Evolutionary conservation across 176 grass and related monocot species (phyloP), one percentile per base, ranked within the genome.

Genomic region (Oryza glumipatula): DNA sequence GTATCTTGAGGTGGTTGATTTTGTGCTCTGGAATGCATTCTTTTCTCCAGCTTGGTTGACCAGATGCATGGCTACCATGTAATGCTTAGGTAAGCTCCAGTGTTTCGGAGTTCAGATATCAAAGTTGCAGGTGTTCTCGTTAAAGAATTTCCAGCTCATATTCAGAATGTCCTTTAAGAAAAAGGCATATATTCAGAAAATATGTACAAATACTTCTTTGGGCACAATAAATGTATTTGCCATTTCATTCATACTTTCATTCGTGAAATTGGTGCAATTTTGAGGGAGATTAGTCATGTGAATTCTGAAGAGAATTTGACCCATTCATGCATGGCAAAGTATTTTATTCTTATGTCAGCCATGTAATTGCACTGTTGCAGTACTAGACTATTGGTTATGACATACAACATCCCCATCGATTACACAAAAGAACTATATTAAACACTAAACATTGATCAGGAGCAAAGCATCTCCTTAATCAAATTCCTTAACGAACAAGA

Each of bases 391-490:
- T 16, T 78, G 67, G 51, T 60, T 17, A 58, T 44, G n/a, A 11
- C 44, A 76, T 23, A 72, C 83, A 83, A 86, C 84, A 90, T 86
- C 74, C 80, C 16, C 68, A 75, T 90, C 84, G 88, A 41, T 86
- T 90, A 68, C 78, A 79, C 83, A 82, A 86, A 77, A 86, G 68
- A 83, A 87, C 10, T 63, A 39, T 38, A 83, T 22, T 68, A 6
- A 68, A 43, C 54, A 23, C 3, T 19, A 61, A 70, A 5, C 68
- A 82, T 70, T 8, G 39, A 41, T 44, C 61, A 87, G 79, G 72
- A 47, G 35, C 35, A 81, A 65, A 46, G 28, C 47, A 36, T 30
- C 66, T 48, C 38, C 73, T 69, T 70, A 79, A 41, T 46, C 30
- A 65, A 19, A 15, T 76, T 10, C 12, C 68, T 86, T 90, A 0